phyloP scores from a whole-genome alignment of 331 rosid genomes.

The Spiraea crenata region DNA sequence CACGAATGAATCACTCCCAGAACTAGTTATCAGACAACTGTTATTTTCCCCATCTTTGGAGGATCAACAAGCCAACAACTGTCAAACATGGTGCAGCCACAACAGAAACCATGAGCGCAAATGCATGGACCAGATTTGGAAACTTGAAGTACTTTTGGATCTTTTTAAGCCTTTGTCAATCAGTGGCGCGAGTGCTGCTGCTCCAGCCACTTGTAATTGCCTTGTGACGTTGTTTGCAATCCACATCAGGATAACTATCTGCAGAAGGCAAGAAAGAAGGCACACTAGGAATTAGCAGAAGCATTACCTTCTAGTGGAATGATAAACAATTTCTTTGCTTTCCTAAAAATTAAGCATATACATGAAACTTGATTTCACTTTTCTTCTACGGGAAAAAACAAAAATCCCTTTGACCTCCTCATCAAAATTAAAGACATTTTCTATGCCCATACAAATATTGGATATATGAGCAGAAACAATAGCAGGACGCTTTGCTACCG shows the following conservation, averaged over 20 bases:
- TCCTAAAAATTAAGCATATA: too few relatives aligned
- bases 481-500: too few relatives aligned
- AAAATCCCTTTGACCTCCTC: too few relatives aligned
- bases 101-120: constrained; percentile 11
- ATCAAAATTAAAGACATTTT: too few relatives aligned
- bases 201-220: constrained; percentile 18
- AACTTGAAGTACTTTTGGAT: constrained; percentile 15
- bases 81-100: constrained; percentile 7
- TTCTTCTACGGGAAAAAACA: too few relatives aligned
- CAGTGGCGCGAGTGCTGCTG: constrained; percentile 22
- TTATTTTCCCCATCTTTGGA: constrained; percentile 12
- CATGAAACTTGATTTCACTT: too few relatives aligned
- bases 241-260: constrained; percentile 16
- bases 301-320: background rate
- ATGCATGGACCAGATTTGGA: constrained; percentile 11
- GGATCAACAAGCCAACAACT: constrained; percentile 17
- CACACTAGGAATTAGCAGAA: background rate
- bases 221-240: constrained; percentile 11
- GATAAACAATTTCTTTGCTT: background rate
- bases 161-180: constrained; percentile 8
- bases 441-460: too few relatives aligned
- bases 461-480: too few relatives aligned
- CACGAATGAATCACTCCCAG: background rate
- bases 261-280: background rate
- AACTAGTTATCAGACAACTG: too few relatives aligned